These are phyloP conservation scores for Pneumocystis sp. DNA, from an alignment of 1,139 yeast genomes.

Conservation along the genomic window DNA sequence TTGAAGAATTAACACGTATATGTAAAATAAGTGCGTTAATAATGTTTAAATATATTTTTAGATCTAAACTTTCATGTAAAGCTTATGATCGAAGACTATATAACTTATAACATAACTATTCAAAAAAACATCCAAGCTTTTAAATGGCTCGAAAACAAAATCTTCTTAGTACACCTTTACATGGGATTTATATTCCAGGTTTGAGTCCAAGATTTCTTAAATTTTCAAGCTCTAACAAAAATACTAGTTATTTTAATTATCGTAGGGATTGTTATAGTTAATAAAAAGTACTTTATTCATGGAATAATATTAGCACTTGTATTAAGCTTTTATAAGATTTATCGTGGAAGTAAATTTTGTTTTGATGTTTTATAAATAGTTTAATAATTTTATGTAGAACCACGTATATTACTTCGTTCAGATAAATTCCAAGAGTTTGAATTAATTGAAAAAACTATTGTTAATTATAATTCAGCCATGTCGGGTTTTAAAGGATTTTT, in stretches of 20 bases:
- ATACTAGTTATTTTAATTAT: not conserved
- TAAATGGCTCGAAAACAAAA: not conserved
- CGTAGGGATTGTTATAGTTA: not conserved
- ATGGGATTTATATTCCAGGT: not conserved
- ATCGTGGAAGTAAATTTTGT: not conserved
- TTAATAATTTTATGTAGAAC: not conserved
- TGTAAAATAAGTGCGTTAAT: too few relatives aligned
- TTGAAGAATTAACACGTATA: too few relatives aligned
- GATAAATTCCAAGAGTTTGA: constrained; percentile 70
- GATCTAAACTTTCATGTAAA: not conserved
- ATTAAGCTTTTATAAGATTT: not conserved
- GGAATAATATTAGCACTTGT: not conserved
- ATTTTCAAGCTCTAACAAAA: not conserved
- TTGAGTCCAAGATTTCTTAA: not conserved
- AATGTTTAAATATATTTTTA: too few relatives aligned
- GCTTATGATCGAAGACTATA: not conserved
- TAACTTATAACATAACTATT: not conserved
- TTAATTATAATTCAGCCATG: constrained; percentile 71
- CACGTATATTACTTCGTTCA: constrained; percentile 42
- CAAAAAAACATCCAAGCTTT: not conserved
- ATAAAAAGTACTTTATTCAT: not conserved
- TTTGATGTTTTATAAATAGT: not conserved
- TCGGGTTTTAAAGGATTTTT: constrained; percentile 25
- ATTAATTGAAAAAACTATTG: constrained; percentile 58
- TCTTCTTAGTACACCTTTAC: not conserved